Percentiles rank a stretch among this genome's conserved stretches.
Conservation (phyloP, 2,329 filamentous ascomycete genomes). For the Cytospora schulzeri region DNA sequence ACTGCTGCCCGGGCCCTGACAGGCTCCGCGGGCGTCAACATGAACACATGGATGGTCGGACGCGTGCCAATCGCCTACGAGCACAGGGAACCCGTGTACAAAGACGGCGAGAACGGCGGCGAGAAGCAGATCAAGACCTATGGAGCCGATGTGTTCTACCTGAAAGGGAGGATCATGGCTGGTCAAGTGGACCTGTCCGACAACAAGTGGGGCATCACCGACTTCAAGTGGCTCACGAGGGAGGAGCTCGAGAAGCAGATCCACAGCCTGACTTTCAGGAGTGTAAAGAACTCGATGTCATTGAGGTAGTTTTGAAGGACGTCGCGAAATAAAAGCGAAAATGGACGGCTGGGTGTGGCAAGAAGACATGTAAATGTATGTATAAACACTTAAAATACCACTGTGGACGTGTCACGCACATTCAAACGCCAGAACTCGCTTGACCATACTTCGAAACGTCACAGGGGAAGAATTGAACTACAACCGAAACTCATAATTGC, state of each 20-base stretch:
- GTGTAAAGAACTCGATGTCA: slow-evolving; percentile 77
- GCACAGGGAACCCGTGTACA: slow-evolving; percentile 55
- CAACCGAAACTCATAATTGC: not conserved
- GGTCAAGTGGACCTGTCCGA: slow-evolving; percentile 81
- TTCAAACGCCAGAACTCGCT: not conserved
- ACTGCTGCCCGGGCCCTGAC: slow-evolving; percentile 78
- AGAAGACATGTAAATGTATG: slow-evolving; percentile 1
- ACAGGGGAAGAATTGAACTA: not conserved
- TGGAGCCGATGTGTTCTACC: slow-evolving; percentile 89
- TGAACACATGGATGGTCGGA: slow-evolving; percentile 98
- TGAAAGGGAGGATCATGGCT: slow-evolving; percentile 95
- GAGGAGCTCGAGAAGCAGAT: slow-evolving; percentile 79
- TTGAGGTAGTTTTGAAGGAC: slow-evolving; percentile 7
- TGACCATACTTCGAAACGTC: not conserved
- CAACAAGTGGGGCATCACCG: slow-evolving; percentile 72
- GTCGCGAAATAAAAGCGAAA: slow-evolving; percentile 61
- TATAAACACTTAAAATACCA: slow-evolving; percentile 11
- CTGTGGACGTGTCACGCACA: slow-evolving; percentile 1
- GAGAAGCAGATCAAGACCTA: slow-evolving; percentile 35
- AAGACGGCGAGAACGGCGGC: slow-evolving; percentile 43
- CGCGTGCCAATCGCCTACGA: slow-evolving; percentile 85
- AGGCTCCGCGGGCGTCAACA: slow-evolving; percentile 82
- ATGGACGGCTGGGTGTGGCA: not conserved
- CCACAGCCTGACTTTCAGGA: slow-evolving; percentile 68
- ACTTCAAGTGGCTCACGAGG: slow-evolving; percentile 91